A percentile compares a stretch with the other conserved stretches of the same genome.
Evolutionary conservation across 306 rosid genomes (phyloP).

Genomic region (Sesbania bispinosa): DNA sequence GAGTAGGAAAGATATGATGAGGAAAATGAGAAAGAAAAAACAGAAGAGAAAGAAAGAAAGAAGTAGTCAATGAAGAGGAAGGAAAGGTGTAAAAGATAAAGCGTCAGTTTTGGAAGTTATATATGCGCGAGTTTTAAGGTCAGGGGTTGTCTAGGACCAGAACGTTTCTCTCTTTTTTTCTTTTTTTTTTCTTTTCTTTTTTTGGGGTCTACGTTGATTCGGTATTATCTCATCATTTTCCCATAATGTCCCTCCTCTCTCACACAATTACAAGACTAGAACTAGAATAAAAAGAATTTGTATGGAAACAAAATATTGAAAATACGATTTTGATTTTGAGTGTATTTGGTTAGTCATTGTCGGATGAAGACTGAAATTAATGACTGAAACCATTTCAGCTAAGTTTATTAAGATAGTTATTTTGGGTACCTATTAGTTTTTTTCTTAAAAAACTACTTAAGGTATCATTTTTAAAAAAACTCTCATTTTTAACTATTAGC

Average conservation of each 20-base stretch:
- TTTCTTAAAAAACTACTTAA: too few species aligned
- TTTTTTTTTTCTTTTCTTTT: constrained; percentile 3
- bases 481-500: too few species aligned
- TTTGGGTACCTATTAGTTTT: too few species aligned
- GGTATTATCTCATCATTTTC: constrained; percentile 7
- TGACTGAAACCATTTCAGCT: too few species aligned
- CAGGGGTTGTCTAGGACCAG: constrained; percentile 23
- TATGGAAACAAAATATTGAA: too few species aligned
- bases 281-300: too few species aligned
- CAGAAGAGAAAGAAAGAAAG: not conserved
- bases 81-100: constrained; percentile 22
- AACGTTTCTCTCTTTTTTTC: constrained; percentile 37
- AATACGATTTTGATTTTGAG: too few species aligned
- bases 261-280: not conserved
- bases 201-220: constrained; percentile 38
- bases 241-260: not conserved
- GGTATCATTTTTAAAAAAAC: too few species aligned
- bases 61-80: not conserved
- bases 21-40: too few species aligned
- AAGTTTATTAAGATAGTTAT: too few species aligned
- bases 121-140: constrained; percentile 32
- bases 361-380: too few species aligned
- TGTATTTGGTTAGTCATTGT: too few species aligned
- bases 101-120: constrained; percentile 32
- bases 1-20: not conserved